A percentile compares a stretch with the other conserved stretches of the same genome.
Evolutionary conservation across 805 yeast species (phyloP).

Genomic region (Helenozyma rhizophorensis): DNA sequence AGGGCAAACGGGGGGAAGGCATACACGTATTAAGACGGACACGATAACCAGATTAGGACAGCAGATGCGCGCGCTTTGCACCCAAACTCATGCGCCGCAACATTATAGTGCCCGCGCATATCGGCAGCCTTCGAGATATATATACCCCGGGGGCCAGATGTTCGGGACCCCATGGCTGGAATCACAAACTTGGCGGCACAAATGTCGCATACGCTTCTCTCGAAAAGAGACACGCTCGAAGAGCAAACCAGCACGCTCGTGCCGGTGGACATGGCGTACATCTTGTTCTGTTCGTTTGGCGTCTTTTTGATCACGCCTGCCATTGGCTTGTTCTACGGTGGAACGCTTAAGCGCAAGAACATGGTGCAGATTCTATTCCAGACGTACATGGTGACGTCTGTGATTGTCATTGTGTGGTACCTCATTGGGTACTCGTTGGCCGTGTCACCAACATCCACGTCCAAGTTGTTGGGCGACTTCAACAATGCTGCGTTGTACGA

Average conservation of each 20-base stretch:
- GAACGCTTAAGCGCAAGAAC: conserved; percentile 37
- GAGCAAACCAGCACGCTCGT: conserved; percentile 36
- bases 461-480: conserved; percentile 32
- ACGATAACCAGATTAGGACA: too few relatives aligned
- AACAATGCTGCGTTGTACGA: conserved; percentile 35
- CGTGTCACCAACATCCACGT: conserved; percentile 28
- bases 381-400: conserved; percentile 37
- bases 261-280: conserved; percentile 47
- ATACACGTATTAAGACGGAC: too few relatives aligned
- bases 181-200: conserved; percentile 2
- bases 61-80: too few relatives aligned
- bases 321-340: conserved; percentile 44
- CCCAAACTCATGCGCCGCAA: too few relatives aligned
- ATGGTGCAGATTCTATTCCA: conserved; percentile 43
- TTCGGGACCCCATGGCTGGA: conserved; percentile 3
- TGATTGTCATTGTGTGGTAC: conserved; percentile 40
- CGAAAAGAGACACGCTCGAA: conserved; percentile 9
- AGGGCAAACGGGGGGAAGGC: too few relatives aligned
- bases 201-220: conserved; percentile 1
- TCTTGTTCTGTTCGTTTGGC: conserved; percentile 43
- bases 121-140: too few relatives aligned
- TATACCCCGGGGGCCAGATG: too few relatives aligned
- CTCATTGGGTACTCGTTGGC: conserved; percentile 45
- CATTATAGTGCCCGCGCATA: too few relatives aligned
- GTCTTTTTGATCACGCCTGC: conserved; percentile 47